Conservation (phyloP, 106 monocot genomes). For the Apostasia ramifera region DNA sequence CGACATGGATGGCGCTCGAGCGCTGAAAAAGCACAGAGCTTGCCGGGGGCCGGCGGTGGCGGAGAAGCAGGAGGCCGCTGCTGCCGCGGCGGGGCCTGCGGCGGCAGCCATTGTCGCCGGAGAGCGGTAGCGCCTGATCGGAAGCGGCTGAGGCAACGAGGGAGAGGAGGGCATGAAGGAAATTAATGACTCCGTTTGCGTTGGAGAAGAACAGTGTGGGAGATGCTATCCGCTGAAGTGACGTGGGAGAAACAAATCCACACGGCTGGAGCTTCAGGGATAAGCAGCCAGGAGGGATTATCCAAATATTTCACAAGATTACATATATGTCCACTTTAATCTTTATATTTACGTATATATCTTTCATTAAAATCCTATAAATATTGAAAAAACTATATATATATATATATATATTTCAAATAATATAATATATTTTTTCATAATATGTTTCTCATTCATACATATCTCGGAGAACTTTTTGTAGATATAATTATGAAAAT, state of each 20-base stretch:
- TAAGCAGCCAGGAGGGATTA: background rate
- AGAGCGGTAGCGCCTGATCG: background rate
- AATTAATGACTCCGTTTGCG: background rate
- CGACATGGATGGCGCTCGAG: slow-evolving; percentile 7
- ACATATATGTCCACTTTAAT: too few species aligned
- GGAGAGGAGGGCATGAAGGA: background rate
- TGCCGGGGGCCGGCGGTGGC: slow-evolving; percentile 21
- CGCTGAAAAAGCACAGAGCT: slow-evolving; percentile 12
- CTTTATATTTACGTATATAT: too few species aligned
- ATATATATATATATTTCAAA: too few species aligned
- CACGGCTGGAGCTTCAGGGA: background rate
- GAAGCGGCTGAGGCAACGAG: background rate
- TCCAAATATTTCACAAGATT: too few species aligned
- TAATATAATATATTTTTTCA: too few species aligned
- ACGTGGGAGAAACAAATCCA: slow-evolving; percentile 3
- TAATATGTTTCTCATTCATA: too few species aligned
- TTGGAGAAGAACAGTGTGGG: background rate
- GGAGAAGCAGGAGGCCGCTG: slow-evolving; percentile 40
- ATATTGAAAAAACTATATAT: too few species aligned
- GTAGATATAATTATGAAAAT: too few species aligned
- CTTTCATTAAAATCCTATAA: too few species aligned
- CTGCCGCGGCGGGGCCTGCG: slow-evolving; percentile 35
- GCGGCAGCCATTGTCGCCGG: too few species aligned
- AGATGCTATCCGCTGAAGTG: background rate
- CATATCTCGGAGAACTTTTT: too few species aligned